Percentiles rank a stretch among this genome's conserved stretches.
Evolutionary conservation across 331 rosid species (phyloP).

Genomic region (Quercus phellos): DNA sequence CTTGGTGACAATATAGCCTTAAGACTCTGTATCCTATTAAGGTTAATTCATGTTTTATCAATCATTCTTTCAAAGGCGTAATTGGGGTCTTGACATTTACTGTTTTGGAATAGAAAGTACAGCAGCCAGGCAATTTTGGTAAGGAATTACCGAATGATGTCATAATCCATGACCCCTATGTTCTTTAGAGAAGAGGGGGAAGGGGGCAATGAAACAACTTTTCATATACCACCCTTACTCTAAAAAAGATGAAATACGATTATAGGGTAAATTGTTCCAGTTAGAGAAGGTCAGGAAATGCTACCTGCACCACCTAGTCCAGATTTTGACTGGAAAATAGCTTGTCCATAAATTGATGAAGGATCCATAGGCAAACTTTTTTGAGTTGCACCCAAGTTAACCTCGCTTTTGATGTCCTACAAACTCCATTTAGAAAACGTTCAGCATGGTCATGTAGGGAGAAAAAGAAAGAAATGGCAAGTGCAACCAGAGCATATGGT

Average conservation of each 20-base stretch:
- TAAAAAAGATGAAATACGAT: background rate
- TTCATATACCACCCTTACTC: background rate
- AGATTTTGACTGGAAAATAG: constrained; percentile 72
- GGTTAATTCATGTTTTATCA: background rate
- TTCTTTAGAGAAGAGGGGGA: background rate
- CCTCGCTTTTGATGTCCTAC: constrained; percentile 73
- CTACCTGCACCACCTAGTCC: constrained; percentile 70
- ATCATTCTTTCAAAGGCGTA: background rate
- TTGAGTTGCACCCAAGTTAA: constrained; percentile 49
- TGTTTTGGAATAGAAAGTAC: background rate
- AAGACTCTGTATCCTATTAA: background rate
- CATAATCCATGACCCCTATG: background rate
- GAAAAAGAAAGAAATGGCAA: constrained; percentile 3
- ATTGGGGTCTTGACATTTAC: background rate
- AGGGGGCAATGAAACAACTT: background rate
- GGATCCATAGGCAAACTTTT: constrained; percentile 78
- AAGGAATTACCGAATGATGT: background rate
- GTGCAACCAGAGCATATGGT: constrained; percentile 14
- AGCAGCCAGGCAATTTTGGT: background rate
- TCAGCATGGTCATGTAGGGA: constrained; percentile 16
- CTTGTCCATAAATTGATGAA: constrained; percentile 63
- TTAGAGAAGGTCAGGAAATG: background rate
- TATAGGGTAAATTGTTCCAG: background rate
- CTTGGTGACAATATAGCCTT: background rate
- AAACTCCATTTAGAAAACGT: constrained; percentile 20